These are phyloP conservation scores for Trifolium subterraneum DNA, from an alignment of 306 rosid species.

Conservation along the genomic window DNA sequence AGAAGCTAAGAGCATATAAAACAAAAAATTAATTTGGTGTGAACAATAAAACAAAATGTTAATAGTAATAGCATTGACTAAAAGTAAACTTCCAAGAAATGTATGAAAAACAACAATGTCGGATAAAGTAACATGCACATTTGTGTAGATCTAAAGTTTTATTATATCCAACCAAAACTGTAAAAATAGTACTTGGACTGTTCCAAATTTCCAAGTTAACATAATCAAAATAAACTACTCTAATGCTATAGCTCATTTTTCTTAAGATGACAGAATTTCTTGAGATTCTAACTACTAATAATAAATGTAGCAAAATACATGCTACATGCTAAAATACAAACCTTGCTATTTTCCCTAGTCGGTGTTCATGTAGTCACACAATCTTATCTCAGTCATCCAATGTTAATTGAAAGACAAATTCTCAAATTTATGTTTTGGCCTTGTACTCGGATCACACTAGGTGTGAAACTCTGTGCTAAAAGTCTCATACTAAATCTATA, in stretches of 20 bases:
- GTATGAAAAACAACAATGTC: conserved; percentile 17
- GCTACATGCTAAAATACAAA: background rate
- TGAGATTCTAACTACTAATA: conserved; percentile 54
- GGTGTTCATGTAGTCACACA: background rate
- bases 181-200: conserved; percentile 23
- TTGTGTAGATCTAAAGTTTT: conserved; percentile 11
- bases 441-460: no score
- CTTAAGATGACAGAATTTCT: conserved; percentile 47
- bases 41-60: background rate
- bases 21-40: background rate
- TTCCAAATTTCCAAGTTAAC: conserved; percentile 4
- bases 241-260: conserved; percentile 1
- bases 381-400: background rate
- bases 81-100: conserved; percentile 19
- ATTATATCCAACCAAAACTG: conserved; percentile 9
- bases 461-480: no score
- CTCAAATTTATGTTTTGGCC: no score
- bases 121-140: conserved; percentile 19
- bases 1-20: background rate
- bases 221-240: background rate
- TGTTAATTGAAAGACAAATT: no score
- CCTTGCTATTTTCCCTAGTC: background rate
- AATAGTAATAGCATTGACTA: background rate
- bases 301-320: conserved; percentile 9
- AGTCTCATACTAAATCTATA: no score